These are phyloP conservation scores for Solidago caesia DNA, from an alignment of 129 eudicot species.

Conservation along the genomic window DNA sequence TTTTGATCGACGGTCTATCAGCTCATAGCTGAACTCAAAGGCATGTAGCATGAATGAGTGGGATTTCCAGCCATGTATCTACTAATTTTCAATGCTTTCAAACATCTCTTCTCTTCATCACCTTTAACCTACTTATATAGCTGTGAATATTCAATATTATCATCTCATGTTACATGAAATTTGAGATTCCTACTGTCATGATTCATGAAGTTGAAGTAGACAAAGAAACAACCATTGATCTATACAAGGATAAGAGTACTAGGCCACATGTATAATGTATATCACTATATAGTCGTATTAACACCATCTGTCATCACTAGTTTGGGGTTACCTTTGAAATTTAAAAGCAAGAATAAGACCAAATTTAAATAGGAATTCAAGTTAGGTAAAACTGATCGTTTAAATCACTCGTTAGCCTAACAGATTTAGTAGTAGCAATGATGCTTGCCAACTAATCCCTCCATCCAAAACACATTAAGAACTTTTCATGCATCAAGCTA, in stretches of 20 bases:
- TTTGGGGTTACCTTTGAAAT: background rate
- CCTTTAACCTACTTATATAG: constrained; percentile 10
- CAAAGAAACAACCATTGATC: background rate
- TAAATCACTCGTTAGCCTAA: background rate
- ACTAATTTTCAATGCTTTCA: background rate
- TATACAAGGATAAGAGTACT: background rate
- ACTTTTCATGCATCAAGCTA: constrained; percentile 1
- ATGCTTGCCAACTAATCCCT: background rate
- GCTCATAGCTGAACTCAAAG: too few relatives aligned
- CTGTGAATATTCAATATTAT: background rate
- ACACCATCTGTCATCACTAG: background rate
- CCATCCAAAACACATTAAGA: background rate
- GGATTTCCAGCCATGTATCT: constrained; percentile 7
- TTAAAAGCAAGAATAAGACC: background rate
- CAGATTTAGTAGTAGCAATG: background rate
- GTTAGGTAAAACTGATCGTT: background rate
- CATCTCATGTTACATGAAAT: background rate
- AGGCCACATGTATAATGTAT: background rate
- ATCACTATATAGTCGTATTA: background rate
- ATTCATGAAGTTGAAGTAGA: constrained; percentile 5
- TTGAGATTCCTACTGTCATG: constrained; percentile 12
- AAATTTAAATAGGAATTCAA: background rate
- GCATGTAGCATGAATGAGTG: background rate
- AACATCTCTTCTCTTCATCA: background rate
- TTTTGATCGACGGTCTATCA: background rate